Percentiles rank a stretch among this genome's conserved stretches.
Evolutionary conservation across 306 rosid species (phyloP).

Genomic region (Pyrus pyrifolia): DNA sequence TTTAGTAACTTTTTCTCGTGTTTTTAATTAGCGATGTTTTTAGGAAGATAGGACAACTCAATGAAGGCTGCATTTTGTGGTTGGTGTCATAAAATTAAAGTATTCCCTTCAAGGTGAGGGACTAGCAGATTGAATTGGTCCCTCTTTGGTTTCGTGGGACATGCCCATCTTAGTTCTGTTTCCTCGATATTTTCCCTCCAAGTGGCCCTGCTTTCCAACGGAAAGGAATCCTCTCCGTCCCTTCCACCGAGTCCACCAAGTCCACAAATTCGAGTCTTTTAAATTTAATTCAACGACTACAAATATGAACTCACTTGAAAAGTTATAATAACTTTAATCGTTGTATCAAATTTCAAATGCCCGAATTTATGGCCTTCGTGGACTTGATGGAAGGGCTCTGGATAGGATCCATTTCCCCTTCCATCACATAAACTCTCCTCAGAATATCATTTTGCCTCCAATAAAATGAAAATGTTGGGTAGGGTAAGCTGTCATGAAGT

Average conservation of each 20-base stretch:
- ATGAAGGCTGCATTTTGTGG: slow-evolving; percentile 2
- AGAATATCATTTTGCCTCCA: background rate
- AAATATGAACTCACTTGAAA: fast-evolving
- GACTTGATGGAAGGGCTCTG: too few species aligned
- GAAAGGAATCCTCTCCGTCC: too few species aligned
- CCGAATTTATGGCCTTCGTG: too few species aligned
- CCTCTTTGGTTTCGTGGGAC: slow-evolving; percentile 31
- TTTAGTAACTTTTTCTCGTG: background rate
- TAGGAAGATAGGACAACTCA: slow-evolving; percentile 31
- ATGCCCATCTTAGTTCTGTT: slow-evolving; percentile 27
- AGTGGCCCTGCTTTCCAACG: slow-evolving; percentile 13
- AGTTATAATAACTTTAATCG: too few species aligned
- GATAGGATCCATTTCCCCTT: background rate
- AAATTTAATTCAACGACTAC: too few species aligned
- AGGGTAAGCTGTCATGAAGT: background rate
- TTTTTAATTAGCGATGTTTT: slow-evolving; percentile 9
- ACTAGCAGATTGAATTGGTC: slow-evolving; percentile 31
- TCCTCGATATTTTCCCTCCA: slow-evolving; percentile 25
- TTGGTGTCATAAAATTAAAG: slow-evolving; percentile 21
- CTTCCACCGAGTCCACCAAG: too few species aligned
- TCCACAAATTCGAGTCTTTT: fast-evolving
- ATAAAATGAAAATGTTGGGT: background rate
- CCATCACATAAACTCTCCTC: slow-evolving; percentile 20
- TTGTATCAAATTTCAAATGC: too few species aligned
- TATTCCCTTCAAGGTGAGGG: slow-evolving; percentile 35